Conservation (phyloP, 1,284 basidiomycete species). For the Puccinia brachypodii region DNA sequence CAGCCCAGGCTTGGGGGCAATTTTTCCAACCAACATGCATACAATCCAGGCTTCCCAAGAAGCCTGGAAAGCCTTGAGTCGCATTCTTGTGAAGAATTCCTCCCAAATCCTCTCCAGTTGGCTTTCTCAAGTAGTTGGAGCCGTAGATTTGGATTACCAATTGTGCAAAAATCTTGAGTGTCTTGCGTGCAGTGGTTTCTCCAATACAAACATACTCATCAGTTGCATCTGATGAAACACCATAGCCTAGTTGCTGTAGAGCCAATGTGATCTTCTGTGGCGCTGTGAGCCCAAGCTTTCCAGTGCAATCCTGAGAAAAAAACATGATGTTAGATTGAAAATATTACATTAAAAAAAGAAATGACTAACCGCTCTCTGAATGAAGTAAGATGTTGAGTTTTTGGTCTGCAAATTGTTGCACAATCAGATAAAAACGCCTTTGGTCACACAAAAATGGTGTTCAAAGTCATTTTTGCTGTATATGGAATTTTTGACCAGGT, state of each 20-base stretch:
- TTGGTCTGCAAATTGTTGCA: slow-evolving; percentile 8
- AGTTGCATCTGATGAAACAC: background rate
- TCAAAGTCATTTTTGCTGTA: background rate
- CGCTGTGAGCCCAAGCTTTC: background rate
- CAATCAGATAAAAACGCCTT: background rate
- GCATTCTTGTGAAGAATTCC: background rate
- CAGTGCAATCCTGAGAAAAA: background rate
- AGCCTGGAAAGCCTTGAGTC: slow-evolving; percentile 1
- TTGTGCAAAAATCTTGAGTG: background rate
- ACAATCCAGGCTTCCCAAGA: slow-evolving; percentile 3
- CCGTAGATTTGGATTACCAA: background rate
- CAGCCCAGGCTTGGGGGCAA: slow-evolving; percentile 6
- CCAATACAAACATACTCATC: slow-evolving; percentile 3
- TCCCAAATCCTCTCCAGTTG: background rate
- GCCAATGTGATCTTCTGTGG: background rate
- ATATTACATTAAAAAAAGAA: background rate
- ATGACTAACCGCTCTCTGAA: background rate
- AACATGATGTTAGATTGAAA: background rate
- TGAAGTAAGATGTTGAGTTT: background rate
- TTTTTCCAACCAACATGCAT: slow-evolving; percentile 20
- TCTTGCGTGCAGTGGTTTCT: background rate
- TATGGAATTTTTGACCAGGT: background rate
- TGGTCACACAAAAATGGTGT: background rate
- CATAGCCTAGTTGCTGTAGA: slow-evolving; percentile 10
- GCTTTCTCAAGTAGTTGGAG: background rate